These are phyloP conservation scores for Ustilago trichophora DNA, from an alignment of 1,284 basidiomycete species.

Conservation along the genomic window DNA sequence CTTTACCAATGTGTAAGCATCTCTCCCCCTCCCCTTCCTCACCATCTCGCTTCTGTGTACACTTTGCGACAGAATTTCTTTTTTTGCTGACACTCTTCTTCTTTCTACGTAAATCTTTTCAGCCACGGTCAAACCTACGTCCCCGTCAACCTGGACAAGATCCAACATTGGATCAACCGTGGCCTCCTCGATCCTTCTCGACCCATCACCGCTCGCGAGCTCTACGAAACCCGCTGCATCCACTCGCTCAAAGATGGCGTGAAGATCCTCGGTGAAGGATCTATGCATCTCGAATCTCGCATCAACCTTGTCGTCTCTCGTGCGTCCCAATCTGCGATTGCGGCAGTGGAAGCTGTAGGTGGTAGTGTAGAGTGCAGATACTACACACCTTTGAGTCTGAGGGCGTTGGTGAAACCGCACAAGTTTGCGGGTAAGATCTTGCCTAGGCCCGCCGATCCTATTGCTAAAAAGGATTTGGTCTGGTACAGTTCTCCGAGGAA, in stretches of 20 bases:
- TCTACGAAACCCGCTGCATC: constrained; percentile 84
- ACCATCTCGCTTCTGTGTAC: no score
- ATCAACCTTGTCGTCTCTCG: constrained; percentile 85
- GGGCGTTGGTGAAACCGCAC: constrained; percentile 77
- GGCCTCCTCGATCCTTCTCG: constrained; percentile 80
- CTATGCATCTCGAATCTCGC: constrained; percentile 75
- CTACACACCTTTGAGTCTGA: constrained; percentile 85
- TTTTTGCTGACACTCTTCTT: no score
- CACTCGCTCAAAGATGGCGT: constrained; percentile 89
- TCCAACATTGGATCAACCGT: constrained; percentile 90
- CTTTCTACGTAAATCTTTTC: neutral
- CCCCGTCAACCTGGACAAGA: constrained; percentile 83
- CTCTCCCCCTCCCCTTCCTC: no score
- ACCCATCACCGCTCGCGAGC: constrained; percentile 87
- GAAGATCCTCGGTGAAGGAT: constrained; percentile 86
- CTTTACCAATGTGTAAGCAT: constrained; percentile 79
- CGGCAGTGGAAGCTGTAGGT: constrained; percentile 81
- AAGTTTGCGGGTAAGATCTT: constrained; percentile 57
- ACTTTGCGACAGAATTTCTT: no score
- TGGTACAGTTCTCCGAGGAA: constrained; percentile 54
- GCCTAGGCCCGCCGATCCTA: constrained; percentile 55
- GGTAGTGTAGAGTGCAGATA: constrained; percentile 89
- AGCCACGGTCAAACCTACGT: constrained; percentile 73
- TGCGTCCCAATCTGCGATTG: constrained; percentile 85
- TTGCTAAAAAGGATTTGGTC: constrained; percentile 58